These are phyloP conservation scores for Neodidymelliopsis sp. DNA, from an alignment of 2,329 filamentous ascomycete genomes.

Conservation along the genomic window DNA sequence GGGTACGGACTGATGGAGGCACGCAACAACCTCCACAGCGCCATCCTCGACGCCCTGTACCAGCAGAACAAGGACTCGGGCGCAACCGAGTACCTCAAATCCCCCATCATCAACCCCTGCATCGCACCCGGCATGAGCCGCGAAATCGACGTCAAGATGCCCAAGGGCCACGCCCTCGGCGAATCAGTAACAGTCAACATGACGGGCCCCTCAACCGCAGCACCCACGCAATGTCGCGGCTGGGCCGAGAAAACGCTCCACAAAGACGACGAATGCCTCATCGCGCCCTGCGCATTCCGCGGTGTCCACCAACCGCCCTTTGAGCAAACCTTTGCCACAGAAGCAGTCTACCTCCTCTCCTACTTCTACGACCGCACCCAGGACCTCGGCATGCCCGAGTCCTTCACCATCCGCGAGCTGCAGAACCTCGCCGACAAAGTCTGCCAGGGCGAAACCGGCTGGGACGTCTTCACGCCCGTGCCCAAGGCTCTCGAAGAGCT, in stretches of 20 bases:
- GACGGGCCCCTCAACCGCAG: conserved; percentile 77
- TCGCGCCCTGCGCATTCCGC: conserved; percentile 97
- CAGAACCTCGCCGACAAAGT: conserved; percentile 85
- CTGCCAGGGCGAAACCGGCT: conserved; percentile 77
- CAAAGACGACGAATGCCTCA: conserved; percentile 81
- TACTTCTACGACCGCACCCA: conserved; percentile 98
- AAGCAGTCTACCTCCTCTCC: conserved; percentile 95
- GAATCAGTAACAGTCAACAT: conserved; percentile 77
- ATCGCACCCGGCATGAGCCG: conserved; percentile 81
- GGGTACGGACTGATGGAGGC: conserved; percentile 97
- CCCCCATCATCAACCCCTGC: conserved; percentile 83
- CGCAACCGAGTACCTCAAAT: conserved; percentile 69
- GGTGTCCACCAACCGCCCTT: conserved; percentile 93
- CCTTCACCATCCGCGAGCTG: conserved; percentile 90
- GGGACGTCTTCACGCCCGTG: conserved; percentile 81
- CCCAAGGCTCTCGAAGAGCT: conserved; percentile 83
- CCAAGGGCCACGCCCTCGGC: conserved; percentile 70
- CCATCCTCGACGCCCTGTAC: conserved; percentile 75
- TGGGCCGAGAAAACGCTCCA: conserved; percentile 89
- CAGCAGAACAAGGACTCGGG: conserved; percentile 61
- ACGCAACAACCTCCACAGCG: conserved; percentile 81
- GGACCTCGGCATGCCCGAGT: conserved; percentile 97
- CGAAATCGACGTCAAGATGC: conserved; percentile 75
- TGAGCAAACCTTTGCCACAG: conserved; percentile 86
- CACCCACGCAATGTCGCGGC: conserved; percentile 86